phyloP scores from a whole-genome alignment of 345 rosid genomes.

The Eucalyptus curtisii region DNA sequence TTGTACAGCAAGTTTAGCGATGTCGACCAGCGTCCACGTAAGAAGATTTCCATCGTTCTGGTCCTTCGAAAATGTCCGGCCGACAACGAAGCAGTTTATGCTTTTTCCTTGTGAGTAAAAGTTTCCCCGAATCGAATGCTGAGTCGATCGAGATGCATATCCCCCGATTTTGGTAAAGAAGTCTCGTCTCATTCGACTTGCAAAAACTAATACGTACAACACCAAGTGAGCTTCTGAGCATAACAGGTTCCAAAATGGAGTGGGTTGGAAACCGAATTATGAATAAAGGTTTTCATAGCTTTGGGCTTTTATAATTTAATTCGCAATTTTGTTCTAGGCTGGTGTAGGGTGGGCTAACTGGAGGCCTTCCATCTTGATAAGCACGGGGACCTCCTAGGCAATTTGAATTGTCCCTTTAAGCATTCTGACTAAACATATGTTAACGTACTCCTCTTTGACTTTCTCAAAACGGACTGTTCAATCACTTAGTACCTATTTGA shows the following conservation, averaged over 20 bases:
- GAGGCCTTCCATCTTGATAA: not conserved
- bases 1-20: not conserved
- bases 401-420: not conserved
- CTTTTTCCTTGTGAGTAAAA: not conserved
- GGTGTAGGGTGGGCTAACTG: not conserved
- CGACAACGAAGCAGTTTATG: not conserved
- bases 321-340: no score
- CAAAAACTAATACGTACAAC: no score
- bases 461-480: not conserved
- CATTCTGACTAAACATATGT: not conserved
- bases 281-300: not conserved
- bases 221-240: not conserved
- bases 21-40: not conserved
- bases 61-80: not conserved
- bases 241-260: not conserved
- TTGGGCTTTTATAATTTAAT: not conserved
- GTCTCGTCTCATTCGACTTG: not conserved
- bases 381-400: not conserved
- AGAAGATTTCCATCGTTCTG: not conserved
- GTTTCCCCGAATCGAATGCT: not conserved
- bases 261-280: not conserved
- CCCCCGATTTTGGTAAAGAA: not conserved
- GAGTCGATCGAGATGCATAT: rapidly evolving
- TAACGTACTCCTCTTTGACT: not conserved
- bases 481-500: not conserved